Evolutionary conservation across 2,329 filamentous ascomycete species (phyloP).

Genomic region (Pseudovirgaria hyperparasitica): DNA sequence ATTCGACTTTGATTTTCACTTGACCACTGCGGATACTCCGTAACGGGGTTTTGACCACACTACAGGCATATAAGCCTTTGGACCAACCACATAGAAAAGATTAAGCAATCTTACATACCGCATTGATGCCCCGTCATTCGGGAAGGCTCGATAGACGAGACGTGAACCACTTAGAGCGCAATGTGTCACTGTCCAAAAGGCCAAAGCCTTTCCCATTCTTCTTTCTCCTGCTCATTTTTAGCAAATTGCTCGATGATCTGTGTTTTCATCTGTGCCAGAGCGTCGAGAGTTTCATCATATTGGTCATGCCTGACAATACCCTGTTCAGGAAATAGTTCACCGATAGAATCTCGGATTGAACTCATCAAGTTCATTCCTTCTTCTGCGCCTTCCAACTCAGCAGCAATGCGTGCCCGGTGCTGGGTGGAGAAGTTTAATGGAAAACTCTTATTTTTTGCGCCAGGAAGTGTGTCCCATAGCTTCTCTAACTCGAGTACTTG

Average conservation of each 20-base stretch:
- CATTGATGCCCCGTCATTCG: too few species aligned
- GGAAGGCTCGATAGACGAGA: too few species aligned
- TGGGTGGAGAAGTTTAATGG: conserved; percentile 12
- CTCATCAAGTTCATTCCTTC: conserved; percentile 18
- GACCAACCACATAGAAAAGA: too few species aligned
- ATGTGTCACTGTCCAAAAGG: conserved; percentile 11
- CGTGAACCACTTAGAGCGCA: too few species aligned
- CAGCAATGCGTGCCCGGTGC: conserved; percentile 12
- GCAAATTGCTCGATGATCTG: conserved; percentile 13
- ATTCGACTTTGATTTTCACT: too few species aligned
- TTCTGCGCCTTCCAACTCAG: conserved; percentile 12
- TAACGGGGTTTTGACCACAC: too few species aligned
- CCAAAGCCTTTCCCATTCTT: conserved; percentile 12
- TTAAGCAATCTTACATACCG: too few species aligned
- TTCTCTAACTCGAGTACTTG: conserved; percentile 15
- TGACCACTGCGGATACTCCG: too few species aligned
- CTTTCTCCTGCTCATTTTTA: conserved; percentile 9
- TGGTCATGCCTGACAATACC: conserved; percentile 12
- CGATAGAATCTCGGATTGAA: conserved; percentile 11
- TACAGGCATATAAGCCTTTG: too few species aligned
- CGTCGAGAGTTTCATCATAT: conserved; percentile 14
- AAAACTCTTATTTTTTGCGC: conserved; percentile 7
- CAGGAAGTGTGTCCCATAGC: conserved; percentile 13
- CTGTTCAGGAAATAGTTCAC: conserved; percentile 14
- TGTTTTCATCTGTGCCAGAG: conserved; percentile 13